These are phyloP conservation scores for Tillandsia fasciculata DNA, from an alignment of 176 grass and related monocot genomes.

Conservation along the genomic window DNA sequence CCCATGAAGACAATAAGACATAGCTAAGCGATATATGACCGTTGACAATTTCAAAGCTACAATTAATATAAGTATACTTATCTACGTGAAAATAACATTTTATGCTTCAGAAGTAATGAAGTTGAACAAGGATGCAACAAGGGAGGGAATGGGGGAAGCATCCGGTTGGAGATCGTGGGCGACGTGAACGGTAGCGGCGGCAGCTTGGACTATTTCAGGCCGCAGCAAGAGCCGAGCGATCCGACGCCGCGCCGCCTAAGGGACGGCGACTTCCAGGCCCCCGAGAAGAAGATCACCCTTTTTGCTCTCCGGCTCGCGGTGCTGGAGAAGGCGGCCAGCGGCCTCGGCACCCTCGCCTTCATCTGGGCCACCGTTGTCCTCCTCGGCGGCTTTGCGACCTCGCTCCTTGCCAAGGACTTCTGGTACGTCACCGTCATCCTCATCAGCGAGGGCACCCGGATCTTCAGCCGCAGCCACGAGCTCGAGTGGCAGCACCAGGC, in stretches of 20 bases:
- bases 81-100: too few relatives aligned
- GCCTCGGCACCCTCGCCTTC: slow-evolving; percentile 43
- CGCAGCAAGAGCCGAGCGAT: slow-evolving; percentile 1
- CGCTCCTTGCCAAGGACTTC: slow-evolving; percentile 29
- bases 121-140: background rate
- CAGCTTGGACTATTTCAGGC: slow-evolving; percentile 10
- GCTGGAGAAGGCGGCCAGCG: slow-evolving; percentile 44
- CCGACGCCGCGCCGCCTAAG: too few relatives aligned
- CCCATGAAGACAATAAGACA: too few relatives aligned
- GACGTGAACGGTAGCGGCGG: background rate
- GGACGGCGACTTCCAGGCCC: slow-evolving; percentile 7
- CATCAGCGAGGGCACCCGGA: slow-evolving; percentile 30
- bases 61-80: too few relatives aligned
- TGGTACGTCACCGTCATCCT: slow-evolving; percentile 63
- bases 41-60: too few relatives aligned
- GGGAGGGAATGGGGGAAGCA: background rate
- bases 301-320: slow-evolving; percentile 50
- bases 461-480: slow-evolving; percentile 36
- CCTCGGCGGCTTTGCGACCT: slow-evolving; percentile 44
- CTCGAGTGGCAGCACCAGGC: slow-evolving; percentile 43
- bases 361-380: slow-evolving; percentile 58
- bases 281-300: slow-evolving; percentile 49
- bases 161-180: background rate
- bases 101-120: background rate
- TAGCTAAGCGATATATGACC: too few relatives aligned